Evolutionary conservation across 352 stramenopile genomes (phyloP), one percentile per base, ranked within the genome.

Genomic region (Phytophthora europaea): DNA sequence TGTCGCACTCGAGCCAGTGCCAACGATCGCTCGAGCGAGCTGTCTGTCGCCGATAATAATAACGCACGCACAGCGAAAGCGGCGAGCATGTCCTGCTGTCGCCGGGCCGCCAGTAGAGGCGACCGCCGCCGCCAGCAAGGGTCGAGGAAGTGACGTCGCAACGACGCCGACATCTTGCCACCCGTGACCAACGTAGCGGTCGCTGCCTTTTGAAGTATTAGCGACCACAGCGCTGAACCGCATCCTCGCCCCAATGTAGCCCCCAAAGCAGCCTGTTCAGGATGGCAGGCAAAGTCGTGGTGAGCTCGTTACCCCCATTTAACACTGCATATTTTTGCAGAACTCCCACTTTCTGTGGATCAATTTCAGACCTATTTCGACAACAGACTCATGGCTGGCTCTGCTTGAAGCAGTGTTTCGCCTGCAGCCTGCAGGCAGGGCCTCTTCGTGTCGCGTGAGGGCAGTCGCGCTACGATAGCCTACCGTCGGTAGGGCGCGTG

Each of bases 301-400:
- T 61, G 20, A 61, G n/a, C 31, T 36, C 15, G 28, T n/a, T 31
- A 18, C 40, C 16, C n/a, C n/a, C 48, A 62, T 73, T 73, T 70
- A 70, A 73, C 67, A 74, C 1, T 52, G 54, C 64, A 47, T 74
- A 51, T 61, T 74, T 74, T 61, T 74, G 67, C 63, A n/a, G n/a
- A 36, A 26, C 34, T 52, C n/a, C 52, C 9, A 50, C 43, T 50
- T n/a, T 45, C 38, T 6, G 38, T n/a, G 13, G 38, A 16, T 45
- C 38, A 45, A 45, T 45, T 16, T n/a, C 38, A 18, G 38, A 43
- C 10, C 36, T 43, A 43, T 43, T 43, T 43, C 36, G 16, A 43
- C 36, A 43, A 7, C 12, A 43, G 36, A 45, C 18, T 45, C 38
- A 16, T n/a, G 13, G 13, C 38, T 13, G 18, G 13, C 38, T 13